Percentiles rank a stretch among this genome's conserved stretches.
These are phyloP conservation scores for Vicia faba DNA, from an alignment of 306 rosid species.

Conservation along the genomic window DNA sequence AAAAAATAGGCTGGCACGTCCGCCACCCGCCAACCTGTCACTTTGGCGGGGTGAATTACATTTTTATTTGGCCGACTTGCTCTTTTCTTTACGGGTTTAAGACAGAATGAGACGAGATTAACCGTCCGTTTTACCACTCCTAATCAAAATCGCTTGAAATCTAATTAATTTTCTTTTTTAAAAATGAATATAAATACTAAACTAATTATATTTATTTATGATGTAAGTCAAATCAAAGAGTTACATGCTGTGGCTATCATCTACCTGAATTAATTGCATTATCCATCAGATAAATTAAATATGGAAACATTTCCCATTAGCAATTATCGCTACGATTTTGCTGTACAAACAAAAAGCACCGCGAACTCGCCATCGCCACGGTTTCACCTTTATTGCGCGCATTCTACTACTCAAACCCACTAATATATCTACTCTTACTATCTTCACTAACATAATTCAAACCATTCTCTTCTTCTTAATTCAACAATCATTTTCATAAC, in stretches of 20 bases:
- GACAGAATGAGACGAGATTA: no score
- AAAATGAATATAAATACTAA: no score
- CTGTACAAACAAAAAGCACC: conserved; percentile 7
- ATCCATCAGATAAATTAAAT: neutral
- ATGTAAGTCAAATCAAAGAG: neutral
- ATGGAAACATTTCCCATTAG: neutral
- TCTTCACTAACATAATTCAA: neutral
- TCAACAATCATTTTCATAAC: no score
- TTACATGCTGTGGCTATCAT: neutral
- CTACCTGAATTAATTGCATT: neutral
- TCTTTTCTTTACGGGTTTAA: no score
- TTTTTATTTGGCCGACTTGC: no score
- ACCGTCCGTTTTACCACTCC: no score
- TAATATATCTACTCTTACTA: neutral
- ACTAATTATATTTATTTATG: no score
- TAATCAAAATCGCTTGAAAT: no score
- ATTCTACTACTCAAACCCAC: neutral
- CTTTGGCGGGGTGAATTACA: no score
- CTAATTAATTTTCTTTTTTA: no score
- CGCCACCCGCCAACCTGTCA: no score
- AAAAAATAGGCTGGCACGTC: no score
- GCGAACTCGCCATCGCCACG: conserved; percentile 75
- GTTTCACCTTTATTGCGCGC: conserved; percentile 39
- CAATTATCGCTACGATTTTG: neutral
- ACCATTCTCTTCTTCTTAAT: neutral